Evolutionary conservation across 257 asterid species (phyloP), one percentile per base, ranked within the genome.

Genomic region (Paraleonurus japonicus): DNA sequence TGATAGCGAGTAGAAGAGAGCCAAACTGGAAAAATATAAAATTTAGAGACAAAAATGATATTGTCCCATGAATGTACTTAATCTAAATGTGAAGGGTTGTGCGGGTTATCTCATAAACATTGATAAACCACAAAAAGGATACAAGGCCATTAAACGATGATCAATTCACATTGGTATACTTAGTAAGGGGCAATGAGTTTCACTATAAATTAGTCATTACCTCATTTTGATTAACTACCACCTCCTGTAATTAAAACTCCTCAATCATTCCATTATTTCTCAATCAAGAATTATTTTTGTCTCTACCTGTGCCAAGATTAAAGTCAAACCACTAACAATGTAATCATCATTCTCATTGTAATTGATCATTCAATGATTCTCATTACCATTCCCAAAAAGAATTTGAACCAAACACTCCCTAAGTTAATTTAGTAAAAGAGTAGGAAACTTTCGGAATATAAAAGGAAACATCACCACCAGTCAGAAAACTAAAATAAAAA

Each of bases 401-500:
- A 43, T 47, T 47, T n/a, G 54, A n/a, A 47, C 22, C 54, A 47
- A 47, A 47, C 4, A 3, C 9, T 23, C 8, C 54, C 2, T 47
- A 47, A 47, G 22, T 6, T n/a, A 3, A 47, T 17, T 57, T 0
- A 37, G 10, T 8, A 9, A 20, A 60, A 59, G 35, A 35, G 20
- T 0, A 22, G 35, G 45, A 30, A 30, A 37, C 39, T 64, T 7
- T 27, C 7, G 51, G 12, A 47, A 48, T 23, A 54, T 17, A 72
- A 8, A 24, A 48, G 11, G 13, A 61, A 19, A 28, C 33, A 70
- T 27, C 55, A 47, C 17, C 12, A 48, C 57, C 60, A 62, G 33
- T 71, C 28, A 62, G 43, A 64, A 61, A 61, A 57, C 12, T 43
- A 10, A 45, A 32, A 59, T 16, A 62, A 48, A 69, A 54, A 19